Conservation (phyloP, 2,329 filamentous ascomycete species). For the Scedosporium apiospermum region DNA sequence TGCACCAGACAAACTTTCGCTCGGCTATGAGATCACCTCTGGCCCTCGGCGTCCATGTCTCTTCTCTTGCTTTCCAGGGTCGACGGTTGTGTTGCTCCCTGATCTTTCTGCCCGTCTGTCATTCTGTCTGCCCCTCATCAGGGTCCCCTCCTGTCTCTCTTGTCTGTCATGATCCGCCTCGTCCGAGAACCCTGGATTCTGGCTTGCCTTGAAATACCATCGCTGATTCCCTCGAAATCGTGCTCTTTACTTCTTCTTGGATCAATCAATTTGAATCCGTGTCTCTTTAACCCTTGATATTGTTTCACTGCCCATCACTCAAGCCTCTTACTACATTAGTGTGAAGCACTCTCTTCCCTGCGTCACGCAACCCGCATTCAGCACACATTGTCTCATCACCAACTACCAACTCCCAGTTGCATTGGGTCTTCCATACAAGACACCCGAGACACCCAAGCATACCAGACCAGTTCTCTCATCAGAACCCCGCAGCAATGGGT, state of each 20-base stretch:
- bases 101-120: background rate
- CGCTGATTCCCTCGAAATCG: background rate
- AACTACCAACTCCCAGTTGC: background rate
- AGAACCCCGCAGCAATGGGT: slow-evolving; percentile 19
- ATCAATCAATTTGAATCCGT: background rate
- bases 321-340: background rate
- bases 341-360: background rate
- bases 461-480: background rate
- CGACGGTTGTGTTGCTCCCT: background rate
- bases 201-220: background rate
- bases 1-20: background rate
- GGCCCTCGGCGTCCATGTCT: background rate
- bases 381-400: background rate
- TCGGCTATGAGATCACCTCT: background rate
- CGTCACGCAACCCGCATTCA: background rate
- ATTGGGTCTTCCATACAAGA: background rate
- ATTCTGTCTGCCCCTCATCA: background rate
- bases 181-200: background rate
- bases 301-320: background rate
- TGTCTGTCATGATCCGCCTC: background rate
- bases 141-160: background rate
- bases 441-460: background rate
- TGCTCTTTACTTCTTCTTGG: background rate
- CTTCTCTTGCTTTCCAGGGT: background rate
- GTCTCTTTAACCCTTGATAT: background rate